Evolutionary conservation across 306 rosid genomes (phyloP).

Genomic region (Lathyrus sativus): DNA sequence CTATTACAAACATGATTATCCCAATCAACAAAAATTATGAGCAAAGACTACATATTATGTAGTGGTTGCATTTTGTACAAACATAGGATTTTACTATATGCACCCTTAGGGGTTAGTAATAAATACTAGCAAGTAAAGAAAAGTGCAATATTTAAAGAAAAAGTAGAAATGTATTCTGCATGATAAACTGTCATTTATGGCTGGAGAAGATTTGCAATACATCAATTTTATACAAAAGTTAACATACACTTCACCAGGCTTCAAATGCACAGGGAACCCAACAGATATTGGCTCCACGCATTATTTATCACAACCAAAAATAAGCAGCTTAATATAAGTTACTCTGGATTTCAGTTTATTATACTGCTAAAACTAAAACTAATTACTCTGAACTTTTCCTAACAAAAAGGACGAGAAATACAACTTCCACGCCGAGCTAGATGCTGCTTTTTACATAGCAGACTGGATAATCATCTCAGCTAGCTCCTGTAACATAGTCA

Average conservation of each 20-base stretch:
- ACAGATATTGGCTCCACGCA: constrained; percentile 17
- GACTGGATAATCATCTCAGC: constrained; percentile 93
- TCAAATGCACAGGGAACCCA: neutral
- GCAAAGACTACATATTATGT: too few relatives aligned
- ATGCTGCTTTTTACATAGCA: constrained; percentile 52
- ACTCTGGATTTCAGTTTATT: constrained; percentile 25
- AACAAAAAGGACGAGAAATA: constrained; percentile 8
- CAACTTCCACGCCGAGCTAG: neutral
- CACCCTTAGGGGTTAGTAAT: too few relatives aligned
- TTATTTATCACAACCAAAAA: constrained; percentile 21
- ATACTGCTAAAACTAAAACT: neutral
- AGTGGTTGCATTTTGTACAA: too few relatives aligned
- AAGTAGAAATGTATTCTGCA: neutral
- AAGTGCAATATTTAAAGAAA: too few relatives aligned
- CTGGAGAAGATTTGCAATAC: constrained; percentile 11
- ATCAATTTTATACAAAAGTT: constrained; percentile 3
- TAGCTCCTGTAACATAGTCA: constrained; percentile 73
- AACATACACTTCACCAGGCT: constrained; percentile 11
- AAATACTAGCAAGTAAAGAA: too few relatives aligned
- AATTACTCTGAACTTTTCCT: constrained; percentile 12
- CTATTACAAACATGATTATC: too few relatives aligned
- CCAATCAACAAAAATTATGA: too few relatives aligned
- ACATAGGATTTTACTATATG: too few relatives aligned
- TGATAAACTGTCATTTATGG: neutral
- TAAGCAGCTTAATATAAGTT: constrained; percentile 4